Evolutionary conservation across 257 asterid genomes (phyloP), one percentile per base, ranked within the genome.

Genomic region (Solanum appendiculatum): DNA sequence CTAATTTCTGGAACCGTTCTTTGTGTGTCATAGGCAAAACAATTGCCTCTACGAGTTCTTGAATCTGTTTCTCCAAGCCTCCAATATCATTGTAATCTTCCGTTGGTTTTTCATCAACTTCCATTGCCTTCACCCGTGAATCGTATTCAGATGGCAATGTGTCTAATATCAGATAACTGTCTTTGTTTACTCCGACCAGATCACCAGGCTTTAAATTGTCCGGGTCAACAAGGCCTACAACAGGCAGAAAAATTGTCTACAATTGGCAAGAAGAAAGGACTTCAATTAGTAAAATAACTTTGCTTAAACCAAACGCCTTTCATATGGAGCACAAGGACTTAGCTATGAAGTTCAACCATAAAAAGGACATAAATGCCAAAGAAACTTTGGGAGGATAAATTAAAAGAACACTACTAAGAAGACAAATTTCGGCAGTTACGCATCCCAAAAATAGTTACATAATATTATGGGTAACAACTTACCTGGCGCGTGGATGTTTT

Each of bases 401-500:
- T 80, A 46, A 46, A 42, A 18, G 27, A 27, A 29, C 40, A 44
- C 64, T 27, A 44, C 9, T 44, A 44, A 27, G 84, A 42, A 44
- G 64, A 46, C 31, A 37, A 80, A 46, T 46, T 14, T 16, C 7
- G 9, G 63, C 40, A 46, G 42, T 29, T 29, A 44, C 27, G 10
- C 40, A 80, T 46, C 37, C 13, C 63, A 42, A n/a, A 42, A 25
- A 77, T 42, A 25, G 83, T 77, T 16, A 25, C 58, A 78, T 44
- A 75, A n/a, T 7, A 13, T 78, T 80, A 46, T 29, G 64, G 58
- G 70, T 56, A 84, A 84, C 58, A 9, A 83, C 88, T 82, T 83
- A 97, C 99, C 98, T 97, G 99, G 75, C 99, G 98, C 9, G 99
- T 94, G 40, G 99, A 95, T 84, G 98, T 95, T 92, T 95, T 97